Base-by-base conservation (phyloP, 2,329 filamentous ascomycete species). In the Cytospora piceae region DNA sequence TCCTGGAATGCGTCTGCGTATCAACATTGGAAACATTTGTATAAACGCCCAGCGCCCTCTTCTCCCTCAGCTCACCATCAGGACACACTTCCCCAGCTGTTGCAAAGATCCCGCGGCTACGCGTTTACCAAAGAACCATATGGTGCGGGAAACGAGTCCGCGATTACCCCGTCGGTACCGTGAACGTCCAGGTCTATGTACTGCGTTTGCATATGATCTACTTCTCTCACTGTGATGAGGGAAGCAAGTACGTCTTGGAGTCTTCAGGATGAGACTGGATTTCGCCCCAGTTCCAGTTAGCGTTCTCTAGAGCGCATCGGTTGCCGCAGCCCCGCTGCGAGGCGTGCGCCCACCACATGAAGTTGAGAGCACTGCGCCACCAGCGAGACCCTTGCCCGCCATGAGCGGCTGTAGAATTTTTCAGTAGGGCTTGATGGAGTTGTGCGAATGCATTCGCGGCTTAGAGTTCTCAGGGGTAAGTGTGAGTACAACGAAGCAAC, bases 361-460 rank as follows among this genome's bases (percentile, higher is more conserved):
- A 57, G 22, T 57, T 57, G 9, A 57, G 34, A 24, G 60, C 39
- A 20, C 60, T 57, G 17, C 53, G 17, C 53, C 60, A 8, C 60
- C 31, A 15, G 29, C 60, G 22, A 63, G 53, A 27, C 53, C 39
- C 14, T 57, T 57, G 17, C 53, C 53, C 3, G 39, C 39, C 20
- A 57, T 29, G 22, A 51, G n/a, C 53, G 29, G 37, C 29, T 12
- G n/a, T 4, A 6, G 29, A 27, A 17, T n/a, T 57, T 57, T 7
- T 24, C 2, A 29, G 8, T 63, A 63, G 32, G 39, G 39, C 60
- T 12, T 57, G 22, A 56, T 32, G 27, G n/a, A 14, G 29, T 8
- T 27, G 52, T 56, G 12, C n/a, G 3, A 24, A 24, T 20, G 20
- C n/a, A 12, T 12, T 49, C n/a, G 8, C 9, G 12, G 12, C n/a